Conservation (phyloP, 768 basidiomycete species). For the Rhizopogon vinicolor region DNA sequence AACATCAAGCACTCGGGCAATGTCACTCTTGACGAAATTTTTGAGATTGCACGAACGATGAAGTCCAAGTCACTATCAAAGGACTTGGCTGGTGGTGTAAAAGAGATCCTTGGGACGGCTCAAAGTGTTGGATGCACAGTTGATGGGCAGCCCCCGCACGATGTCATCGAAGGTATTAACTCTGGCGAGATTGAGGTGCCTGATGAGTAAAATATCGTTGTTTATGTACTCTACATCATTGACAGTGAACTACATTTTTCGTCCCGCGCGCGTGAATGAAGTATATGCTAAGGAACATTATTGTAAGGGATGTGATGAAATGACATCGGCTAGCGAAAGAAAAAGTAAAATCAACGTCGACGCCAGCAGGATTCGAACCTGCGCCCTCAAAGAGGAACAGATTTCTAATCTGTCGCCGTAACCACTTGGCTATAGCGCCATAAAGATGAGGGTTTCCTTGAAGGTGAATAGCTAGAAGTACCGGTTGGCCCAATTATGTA, state of each 20-base stretch:
- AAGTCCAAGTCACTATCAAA: constrained; percentile 91
- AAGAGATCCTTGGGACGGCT: constrained; percentile 98
- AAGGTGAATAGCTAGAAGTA: too few species aligned
- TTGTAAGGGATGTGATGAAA: too few species aligned
- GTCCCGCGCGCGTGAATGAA: too few species aligned
- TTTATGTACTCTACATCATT: too few species aligned
- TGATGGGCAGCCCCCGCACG: constrained; percentile 90
- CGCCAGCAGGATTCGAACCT: constrained; percentile 44
- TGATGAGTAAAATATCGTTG: constrained; percentile 55
- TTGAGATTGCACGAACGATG: constrained; percentile 96
- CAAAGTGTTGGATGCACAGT: constrained; percentile 97
- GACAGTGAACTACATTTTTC: too few species aligned
- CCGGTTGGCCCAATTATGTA: too few species aligned
- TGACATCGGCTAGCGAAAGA: too few species aligned
- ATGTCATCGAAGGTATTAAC: constrained; percentile 85
- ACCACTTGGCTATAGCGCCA: constrained; percentile 67
- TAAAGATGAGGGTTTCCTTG: background rate
- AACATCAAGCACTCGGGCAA: constrained; percentile 99
- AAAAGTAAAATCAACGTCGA: constrained; percentile 16
- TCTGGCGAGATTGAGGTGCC: constrained; percentile 83
- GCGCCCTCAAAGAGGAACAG: constrained; percentile 32
- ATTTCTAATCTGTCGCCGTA: constrained; percentile 49
- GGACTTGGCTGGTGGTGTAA: constrained; percentile 81
- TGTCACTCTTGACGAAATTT: constrained; percentile 88
- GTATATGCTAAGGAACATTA: too few species aligned